phyloP scores from a whole-genome alignment of 768 basidiomycete genomes.

The Exsudoporus frostii region DNA sequence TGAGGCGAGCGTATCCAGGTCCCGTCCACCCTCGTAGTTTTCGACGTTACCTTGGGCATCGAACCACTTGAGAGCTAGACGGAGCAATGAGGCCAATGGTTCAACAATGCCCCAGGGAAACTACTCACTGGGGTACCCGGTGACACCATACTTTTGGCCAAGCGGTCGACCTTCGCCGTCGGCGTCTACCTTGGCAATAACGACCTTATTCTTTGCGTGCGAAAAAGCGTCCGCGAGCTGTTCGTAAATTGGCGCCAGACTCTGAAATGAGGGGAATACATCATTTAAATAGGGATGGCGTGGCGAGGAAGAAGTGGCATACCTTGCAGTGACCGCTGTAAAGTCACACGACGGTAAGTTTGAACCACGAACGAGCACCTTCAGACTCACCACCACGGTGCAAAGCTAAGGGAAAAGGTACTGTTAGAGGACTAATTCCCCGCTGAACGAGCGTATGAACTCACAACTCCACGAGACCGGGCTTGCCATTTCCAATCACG shows the following conservation, averaged over 20 bases:
- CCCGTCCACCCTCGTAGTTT: conserved; percentile 74
- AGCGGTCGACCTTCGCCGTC: conserved; percentile 80
- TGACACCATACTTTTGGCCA: conserved; percentile 75
- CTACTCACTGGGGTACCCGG: conserved; percentile 79
- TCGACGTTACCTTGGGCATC: conserved; percentile 61
- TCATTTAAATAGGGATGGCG: background rate
- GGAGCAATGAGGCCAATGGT: conserved; percentile 4
- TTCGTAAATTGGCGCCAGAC: conserved; percentile 85
- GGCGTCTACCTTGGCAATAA: conserved; percentile 91
- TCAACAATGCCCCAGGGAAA: background rate
- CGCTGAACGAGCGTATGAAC: conserved; percentile 30
- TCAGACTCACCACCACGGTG: conserved; percentile 77
- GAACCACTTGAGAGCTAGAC: conserved; percentile 88
- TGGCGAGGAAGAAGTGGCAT: conserved; percentile 9
- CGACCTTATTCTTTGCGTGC: conserved; percentile 74
- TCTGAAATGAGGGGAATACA: conserved; percentile 42
- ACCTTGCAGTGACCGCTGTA: conserved; percentile 86
- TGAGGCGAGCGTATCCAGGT: conserved; percentile 68
- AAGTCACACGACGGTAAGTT: background rate
- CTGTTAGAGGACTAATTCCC: background rate
- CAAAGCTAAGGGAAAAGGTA: conserved; percentile 50
- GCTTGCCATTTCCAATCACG: conserved; percentile 73
- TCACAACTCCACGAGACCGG: conserved; percentile 89
- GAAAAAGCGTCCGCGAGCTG: conserved; percentile 86
- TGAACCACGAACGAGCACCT: background rate